phyloP scores from a whole-genome alignment of 495 filamentous ascomycete species.

The Podospora tetraspora region DNA sequence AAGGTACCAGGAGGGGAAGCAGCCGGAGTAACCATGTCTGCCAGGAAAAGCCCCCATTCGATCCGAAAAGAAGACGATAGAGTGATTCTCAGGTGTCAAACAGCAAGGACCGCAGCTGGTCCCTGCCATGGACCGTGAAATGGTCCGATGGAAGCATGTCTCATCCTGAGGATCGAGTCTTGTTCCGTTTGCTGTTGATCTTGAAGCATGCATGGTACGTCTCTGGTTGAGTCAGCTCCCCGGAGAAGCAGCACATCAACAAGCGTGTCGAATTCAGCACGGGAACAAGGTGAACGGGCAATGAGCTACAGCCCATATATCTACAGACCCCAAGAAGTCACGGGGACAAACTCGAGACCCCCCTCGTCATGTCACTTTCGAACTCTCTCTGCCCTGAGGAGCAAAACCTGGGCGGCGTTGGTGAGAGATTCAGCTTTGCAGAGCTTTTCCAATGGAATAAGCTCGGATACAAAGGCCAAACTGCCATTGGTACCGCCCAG shows the following conservation, averaged over 20 bases:
- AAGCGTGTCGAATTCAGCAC: background rate
- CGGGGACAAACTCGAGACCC: too few species aligned
- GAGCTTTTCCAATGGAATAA: background rate
- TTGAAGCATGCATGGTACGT: background rate
- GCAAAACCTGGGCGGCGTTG: background rate
- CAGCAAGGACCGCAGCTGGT: background rate
- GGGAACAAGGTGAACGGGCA: background rate
- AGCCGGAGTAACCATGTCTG: background rate
- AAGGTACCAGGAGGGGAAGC: background rate
- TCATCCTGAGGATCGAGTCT: background rate
- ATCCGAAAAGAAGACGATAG: background rate
- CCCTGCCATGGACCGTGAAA: background rate
- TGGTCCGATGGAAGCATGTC: background rate
- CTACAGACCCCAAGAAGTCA: background rate
- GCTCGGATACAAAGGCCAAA: background rate
- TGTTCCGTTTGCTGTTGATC: background rate
- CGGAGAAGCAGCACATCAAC: background rate
- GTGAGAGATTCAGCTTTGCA: background rate
- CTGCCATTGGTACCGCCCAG: background rate
- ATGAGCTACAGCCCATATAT: background rate
- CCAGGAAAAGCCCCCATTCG: background rate
- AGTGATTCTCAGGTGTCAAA: background rate
- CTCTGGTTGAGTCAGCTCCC: background rate
- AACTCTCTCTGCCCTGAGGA: background rate
- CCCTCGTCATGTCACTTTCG: background rate